phyloP scores from a whole-genome alignment of 2,329 filamentous ascomycete genomes.

The Chaetomiaceae sp. region DNA sequence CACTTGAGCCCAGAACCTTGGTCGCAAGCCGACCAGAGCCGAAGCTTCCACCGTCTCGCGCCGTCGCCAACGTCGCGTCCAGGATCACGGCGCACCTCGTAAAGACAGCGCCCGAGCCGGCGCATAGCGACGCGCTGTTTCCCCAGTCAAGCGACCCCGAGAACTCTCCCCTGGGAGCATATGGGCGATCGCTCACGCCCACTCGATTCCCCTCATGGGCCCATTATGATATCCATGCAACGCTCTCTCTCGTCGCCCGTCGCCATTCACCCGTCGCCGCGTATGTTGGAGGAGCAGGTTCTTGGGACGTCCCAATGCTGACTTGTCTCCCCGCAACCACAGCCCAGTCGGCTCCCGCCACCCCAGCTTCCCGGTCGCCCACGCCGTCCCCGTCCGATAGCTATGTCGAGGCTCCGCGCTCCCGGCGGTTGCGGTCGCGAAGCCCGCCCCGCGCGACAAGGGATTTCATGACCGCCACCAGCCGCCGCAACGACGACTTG shows the following conservation, averaged over 20 bases:
- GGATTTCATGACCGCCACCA: slow-evolving; percentile 40
- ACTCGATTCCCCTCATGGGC: slow-evolving; percentile 37
- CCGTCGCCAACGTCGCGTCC: not conserved
- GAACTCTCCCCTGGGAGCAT: slow-evolving; percentile 25
- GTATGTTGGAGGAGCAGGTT: slow-evolving; percentile 45
- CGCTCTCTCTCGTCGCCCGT: slow-evolving; percentile 59
- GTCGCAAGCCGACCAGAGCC: slow-evolving; percentile 20
- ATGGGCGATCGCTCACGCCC: slow-evolving; percentile 27
- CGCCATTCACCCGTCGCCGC: slow-evolving; percentile 52
- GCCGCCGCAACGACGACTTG: slow-evolving; percentile 43
- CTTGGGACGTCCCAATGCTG: slow-evolving; percentile 19
- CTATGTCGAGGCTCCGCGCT: slow-evolving; percentile 46
- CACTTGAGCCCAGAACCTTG: slow-evolving; percentile 19
- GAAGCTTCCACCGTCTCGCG: slow-evolving; percentile 6
- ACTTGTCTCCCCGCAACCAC: slow-evolving; percentile 18
- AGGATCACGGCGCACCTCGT: too few relatives aligned
- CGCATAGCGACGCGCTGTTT: too few relatives aligned
- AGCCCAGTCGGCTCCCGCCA: slow-evolving; percentile 51
- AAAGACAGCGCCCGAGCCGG: too few relatives aligned
- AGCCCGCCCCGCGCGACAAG: slow-evolving; percentile 48
- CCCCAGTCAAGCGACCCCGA: not conserved
- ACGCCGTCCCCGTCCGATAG: slow-evolving; percentile 49
- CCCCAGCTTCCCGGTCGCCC: slow-evolving; percentile 50
- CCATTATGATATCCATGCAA: slow-evolving; percentile 59
- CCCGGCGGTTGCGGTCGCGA: slow-evolving; percentile 49